These are phyloP conservation scores for Huntiella decipiens DNA, from an alignment of 2,329 filamentous ascomycete species.

Conservation along the genomic window DNA sequence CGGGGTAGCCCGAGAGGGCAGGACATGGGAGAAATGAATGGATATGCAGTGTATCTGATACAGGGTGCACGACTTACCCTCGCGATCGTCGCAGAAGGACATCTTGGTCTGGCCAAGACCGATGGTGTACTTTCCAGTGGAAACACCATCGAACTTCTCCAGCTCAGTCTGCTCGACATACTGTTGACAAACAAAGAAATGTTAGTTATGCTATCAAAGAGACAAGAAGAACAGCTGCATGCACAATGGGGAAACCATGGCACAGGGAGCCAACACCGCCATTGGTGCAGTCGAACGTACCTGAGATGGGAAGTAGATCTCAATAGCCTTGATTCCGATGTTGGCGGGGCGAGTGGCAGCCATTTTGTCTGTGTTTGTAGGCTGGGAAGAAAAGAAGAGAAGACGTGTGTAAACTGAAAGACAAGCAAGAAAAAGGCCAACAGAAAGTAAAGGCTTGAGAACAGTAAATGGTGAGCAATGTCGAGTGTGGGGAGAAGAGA, in stretches of 20 bases:
- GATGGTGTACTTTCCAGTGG: constrained; percentile 73
- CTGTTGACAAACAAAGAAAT: constrained; percentile 24
- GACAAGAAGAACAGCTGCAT: not conserved
- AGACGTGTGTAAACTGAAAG: not conserved
- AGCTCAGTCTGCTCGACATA: constrained; percentile 71
- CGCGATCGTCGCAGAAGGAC: constrained; percentile 79
- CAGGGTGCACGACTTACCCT: constrained; percentile 37
- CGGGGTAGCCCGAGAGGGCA: not conserved
- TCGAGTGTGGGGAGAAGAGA: constrained; percentile 5
- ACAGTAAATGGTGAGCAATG: constrained; percentile 1
- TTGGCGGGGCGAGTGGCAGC: constrained; percentile 55
- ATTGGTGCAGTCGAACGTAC: constrained; percentile 27
- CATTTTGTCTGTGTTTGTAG: constrained; percentile 29
- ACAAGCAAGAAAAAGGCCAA: not conserved
- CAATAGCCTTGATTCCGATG: constrained; percentile 84
- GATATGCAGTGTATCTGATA: constrained; percentile 5
- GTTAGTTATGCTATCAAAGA: not conserved
- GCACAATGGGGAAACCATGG: not conserved
- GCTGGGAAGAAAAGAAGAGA: constrained; percentile 1
- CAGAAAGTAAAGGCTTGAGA: not conserved
- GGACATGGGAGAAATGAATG: not conserved
- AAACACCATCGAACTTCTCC: constrained; percentile 72
- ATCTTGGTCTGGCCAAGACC: constrained; percentile 81
- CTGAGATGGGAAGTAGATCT: constrained; percentile 75
- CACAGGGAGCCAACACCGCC: too few relatives aligned